Conservation (phyloP, 2,329 filamentous ascomycete genomes). For the Dothideomycetidae sp. region DNA sequence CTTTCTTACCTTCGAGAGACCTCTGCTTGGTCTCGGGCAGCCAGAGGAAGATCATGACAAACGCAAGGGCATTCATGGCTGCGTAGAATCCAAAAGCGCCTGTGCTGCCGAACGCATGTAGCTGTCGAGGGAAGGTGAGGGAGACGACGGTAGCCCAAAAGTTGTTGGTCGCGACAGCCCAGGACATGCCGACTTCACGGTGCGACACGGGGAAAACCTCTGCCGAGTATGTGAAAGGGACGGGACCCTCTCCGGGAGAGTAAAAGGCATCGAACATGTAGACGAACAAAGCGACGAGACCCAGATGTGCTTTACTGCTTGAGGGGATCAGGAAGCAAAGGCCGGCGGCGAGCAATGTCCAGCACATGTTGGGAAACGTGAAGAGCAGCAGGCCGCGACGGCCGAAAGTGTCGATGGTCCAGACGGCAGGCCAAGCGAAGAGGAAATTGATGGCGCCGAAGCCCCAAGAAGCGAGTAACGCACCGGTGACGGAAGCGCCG, state of each 20-base stretch:
- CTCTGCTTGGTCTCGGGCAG: conserved; percentile 35
- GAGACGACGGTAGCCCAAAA: conserved; percentile 33
- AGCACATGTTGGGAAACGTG: conserved; percentile 34
- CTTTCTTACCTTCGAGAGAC: conserved; percentile 25
- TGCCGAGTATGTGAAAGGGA: conserved; percentile 16
- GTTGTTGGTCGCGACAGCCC: conserved; percentile 45
- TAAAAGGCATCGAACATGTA: conserved; percentile 27
- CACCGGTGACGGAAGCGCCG: conserved; percentile 18
- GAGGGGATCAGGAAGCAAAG: conserved; percentile 22
- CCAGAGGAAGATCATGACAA: conserved; percentile 34
- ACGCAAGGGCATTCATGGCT: conserved; percentile 27
- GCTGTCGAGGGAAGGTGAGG: conserved; percentile 22
- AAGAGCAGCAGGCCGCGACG: conserved; percentile 16
- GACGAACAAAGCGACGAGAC: conserved; percentile 26
- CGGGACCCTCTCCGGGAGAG: conserved; percentile 16
- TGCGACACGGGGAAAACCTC: conserved; percentile 34
- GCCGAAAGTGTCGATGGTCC: conserved; percentile 31
- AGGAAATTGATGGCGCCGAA: conserved; percentile 46
- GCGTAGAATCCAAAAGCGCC: conserved; percentile 15
- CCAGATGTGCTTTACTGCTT: conserved; percentile 21
- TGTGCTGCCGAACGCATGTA: neutral
- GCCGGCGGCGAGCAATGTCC: conserved; percentile 37
- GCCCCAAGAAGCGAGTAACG: conserved; percentile 41
- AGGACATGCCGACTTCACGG: conserved; percentile 41
- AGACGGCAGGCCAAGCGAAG: conserved; percentile 45